Percentiles rank a stretch among this genome's conserved stretches.
Conservation (phyloP, 305 asterid genomes). For the Coffea humblotiana region DNA sequence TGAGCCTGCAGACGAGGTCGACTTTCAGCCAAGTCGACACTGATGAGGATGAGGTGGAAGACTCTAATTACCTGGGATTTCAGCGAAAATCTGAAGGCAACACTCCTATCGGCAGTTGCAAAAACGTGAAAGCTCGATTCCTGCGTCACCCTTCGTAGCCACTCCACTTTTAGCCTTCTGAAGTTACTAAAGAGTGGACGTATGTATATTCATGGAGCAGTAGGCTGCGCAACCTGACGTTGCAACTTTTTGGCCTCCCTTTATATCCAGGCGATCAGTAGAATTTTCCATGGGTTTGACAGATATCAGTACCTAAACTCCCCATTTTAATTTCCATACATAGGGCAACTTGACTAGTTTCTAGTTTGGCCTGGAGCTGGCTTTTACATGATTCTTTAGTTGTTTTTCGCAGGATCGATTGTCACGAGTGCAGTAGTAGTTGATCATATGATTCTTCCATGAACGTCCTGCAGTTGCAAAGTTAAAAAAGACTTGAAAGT, state of each 20-base stretch:
- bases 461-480: neutral
- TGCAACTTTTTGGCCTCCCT: neutral
- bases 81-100: constrained; percentile 29
- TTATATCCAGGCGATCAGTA: neutral
- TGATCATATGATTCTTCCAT: neutral
- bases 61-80: constrained; percentile 29
- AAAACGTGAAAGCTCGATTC: constrained; percentile 37
- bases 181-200: neutral
- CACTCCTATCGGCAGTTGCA: constrained; percentile 20
- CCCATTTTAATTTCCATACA: neutral
- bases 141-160: constrained; percentile 18
- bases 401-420: neutral
- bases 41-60: constrained; percentile 51
- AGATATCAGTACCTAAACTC: neutral
- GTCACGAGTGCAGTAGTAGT: neutral
- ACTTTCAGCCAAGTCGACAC: constrained; percentile 40
- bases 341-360: neutral
- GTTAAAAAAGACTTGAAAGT: neutral
- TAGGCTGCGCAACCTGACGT: neutral
- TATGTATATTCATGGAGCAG: neutral
- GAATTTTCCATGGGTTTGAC: neutral
- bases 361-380: neutral
- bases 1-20: constrained; percentile 48
- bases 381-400: neutral
- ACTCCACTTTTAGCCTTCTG: neutral